Conservation (phyloP, 805 yeast genomes). For the Ogataea zsoltii region DNA sequence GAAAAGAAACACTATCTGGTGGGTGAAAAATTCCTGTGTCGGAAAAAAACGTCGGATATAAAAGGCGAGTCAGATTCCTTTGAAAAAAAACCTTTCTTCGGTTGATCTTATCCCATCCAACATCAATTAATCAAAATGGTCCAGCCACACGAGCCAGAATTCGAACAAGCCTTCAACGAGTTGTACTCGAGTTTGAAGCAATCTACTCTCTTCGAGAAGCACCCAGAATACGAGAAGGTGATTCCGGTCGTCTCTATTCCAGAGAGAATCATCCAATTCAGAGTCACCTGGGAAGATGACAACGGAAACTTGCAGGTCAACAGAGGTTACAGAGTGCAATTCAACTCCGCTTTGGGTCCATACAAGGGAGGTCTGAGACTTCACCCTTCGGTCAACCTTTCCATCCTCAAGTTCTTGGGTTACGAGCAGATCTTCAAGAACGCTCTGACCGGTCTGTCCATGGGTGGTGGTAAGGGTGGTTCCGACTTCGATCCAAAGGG, state of each 20-base stretch:
- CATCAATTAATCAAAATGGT: conserved; percentile 46
- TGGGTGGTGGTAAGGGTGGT: conserved; percentile 99
- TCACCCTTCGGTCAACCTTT: conserved; percentile 95
- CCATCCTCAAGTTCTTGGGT: conserved; percentile 94
- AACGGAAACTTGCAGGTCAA: conserved; percentile 88
- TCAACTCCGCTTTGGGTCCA: conserved; percentile 97
- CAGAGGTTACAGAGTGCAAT: conserved; percentile 97
- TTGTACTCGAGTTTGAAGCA: conserved; percentile 83
- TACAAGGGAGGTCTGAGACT: conserved; percentile 98
- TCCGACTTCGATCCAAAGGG: conserved; percentile 97
- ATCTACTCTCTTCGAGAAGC: conserved; percentile 84
- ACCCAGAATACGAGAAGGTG: conserved; percentile 87
- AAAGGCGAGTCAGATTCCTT: background rate
- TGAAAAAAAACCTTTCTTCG: conserved; percentile 1
- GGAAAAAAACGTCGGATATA: conserved; percentile 1
- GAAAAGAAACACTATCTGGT: conserved; percentile 1
- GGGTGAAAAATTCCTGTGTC: background rate
- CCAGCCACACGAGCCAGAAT: conserved; percentile 94
- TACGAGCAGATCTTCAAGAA: conserved; percentile 98
- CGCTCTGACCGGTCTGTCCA: conserved; percentile 93
- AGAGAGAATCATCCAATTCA: conserved; percentile 94
- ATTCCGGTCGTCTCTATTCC: conserved; percentile 91
- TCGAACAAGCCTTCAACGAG: conserved; percentile 98
- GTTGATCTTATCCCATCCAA: conserved; percentile 3
- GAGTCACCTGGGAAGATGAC: conserved; percentile 98